These are phyloP conservation scores for Blastomyces silverae DNA, from an alignment of 2,329 filamentous ascomycete species.

Conservation along the genomic window DNA sequence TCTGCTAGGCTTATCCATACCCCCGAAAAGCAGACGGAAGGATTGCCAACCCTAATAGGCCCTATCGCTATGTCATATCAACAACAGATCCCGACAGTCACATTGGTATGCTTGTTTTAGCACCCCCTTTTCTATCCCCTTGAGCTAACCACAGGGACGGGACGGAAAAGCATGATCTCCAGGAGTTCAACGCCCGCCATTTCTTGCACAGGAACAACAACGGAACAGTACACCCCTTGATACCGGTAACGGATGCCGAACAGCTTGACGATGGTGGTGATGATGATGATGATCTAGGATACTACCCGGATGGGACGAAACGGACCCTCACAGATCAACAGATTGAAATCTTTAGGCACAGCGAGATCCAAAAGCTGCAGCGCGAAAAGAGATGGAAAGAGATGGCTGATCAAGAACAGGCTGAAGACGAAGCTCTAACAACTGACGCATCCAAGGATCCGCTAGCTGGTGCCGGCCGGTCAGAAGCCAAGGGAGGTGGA, in stretches of 20 bases:
- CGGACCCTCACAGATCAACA: constrained; percentile 87
- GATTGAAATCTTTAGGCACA: constrained; percentile 83
- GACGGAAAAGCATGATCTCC: constrained; percentile 50
- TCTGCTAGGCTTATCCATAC: background rate
- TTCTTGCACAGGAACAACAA: constrained; percentile 39
- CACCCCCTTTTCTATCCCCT: background rate
- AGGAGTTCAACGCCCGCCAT: constrained; percentile 54
- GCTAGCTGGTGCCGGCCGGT: background rate
- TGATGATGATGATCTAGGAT: constrained; percentile 62
- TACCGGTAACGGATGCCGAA: constrained; percentile 16
- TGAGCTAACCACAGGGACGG: background rate
- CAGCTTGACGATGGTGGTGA: constrained; percentile 49
- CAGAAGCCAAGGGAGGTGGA: background rate
- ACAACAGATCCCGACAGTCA: constrained; percentile 32
- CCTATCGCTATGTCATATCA: constrained; percentile 11
- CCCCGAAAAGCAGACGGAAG: background rate
- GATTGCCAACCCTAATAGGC: background rate
- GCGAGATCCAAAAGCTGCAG: constrained; percentile 68
- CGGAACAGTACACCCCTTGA: constrained; percentile 10
- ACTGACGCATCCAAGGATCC: background rate
- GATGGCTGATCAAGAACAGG: constrained; percentile 15
- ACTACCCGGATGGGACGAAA: constrained; percentile 79
- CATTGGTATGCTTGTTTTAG: constrained; percentile 24
- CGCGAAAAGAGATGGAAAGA: constrained; percentile 42
- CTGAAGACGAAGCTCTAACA: background rate